phyloP scores from a whole-genome alignment of 177 flowering plant species.

The Vitis hybrid region DNA sequence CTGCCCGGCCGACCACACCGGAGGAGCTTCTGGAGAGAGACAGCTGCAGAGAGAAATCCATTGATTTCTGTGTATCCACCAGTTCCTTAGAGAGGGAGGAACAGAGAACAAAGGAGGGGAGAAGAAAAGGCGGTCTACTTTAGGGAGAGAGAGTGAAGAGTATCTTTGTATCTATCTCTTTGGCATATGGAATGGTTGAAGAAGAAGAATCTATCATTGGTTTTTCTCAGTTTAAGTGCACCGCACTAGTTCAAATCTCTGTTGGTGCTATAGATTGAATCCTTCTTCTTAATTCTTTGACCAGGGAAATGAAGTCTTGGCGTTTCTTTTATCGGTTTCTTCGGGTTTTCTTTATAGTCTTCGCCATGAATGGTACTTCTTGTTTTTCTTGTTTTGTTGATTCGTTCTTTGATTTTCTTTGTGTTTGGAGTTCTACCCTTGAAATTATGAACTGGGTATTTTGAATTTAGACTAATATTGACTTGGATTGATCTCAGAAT shows the following conservation, averaged over 20 bases:
- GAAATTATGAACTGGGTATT: too few relatives aligned
- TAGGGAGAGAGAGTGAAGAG: neutral
- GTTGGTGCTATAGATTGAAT: constrained; percentile 2
- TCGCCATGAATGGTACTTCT: constrained; percentile 14
- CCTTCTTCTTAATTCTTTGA: constrained; percentile 3
- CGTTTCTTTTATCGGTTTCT: constrained; percentile 1
- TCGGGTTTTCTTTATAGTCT: constrained; percentile 7
- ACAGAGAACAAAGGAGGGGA: neutral
- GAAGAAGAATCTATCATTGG: constrained; percentile 6
- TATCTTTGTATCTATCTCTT: neutral
- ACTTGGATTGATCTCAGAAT: too few relatives aligned
- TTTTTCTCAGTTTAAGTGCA: neutral
- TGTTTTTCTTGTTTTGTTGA: neutral
- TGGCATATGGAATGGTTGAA: constrained; percentile 20
- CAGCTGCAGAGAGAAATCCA: neutral
- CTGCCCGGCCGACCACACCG: too few relatives aligned
- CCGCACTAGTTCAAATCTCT: neutral
- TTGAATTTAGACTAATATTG: too few relatives aligned
- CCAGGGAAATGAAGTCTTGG: constrained; percentile 8
- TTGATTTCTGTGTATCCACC: neutral
- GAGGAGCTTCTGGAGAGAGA: too few relatives aligned
- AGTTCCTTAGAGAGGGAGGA: neutral
- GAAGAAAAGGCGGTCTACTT: neutral
- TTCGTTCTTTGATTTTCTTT: neutral
- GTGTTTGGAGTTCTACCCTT: neutral